Evolutionary conservation across 2,329 filamentous ascomycete genomes (phyloP).

Genomic region (Macrophomina tecta): DNA sequence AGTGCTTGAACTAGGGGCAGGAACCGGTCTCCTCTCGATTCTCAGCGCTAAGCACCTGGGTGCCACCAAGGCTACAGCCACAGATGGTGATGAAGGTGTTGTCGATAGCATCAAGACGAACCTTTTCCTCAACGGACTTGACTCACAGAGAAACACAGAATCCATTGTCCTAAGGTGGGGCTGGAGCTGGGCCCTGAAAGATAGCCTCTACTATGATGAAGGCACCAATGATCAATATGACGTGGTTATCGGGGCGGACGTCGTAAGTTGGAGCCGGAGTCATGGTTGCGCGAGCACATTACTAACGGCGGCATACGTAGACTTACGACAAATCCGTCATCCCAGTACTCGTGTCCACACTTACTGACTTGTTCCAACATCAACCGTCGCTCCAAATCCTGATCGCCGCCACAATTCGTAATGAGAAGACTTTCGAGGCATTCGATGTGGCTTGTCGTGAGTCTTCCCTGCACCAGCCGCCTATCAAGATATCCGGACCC

Average conservation of each 20-base stretch:
- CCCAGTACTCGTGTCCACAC: conserved; percentile 67
- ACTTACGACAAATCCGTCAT: conserved; percentile 74
- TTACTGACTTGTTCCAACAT: conserved; percentile 65
- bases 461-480: conserved; percentile 35
- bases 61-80: conserved; percentile 67
- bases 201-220: conserved; percentile 31
- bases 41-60: conserved; percentile 72
- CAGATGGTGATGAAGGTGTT: conserved; percentile 77
- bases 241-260: conserved; percentile 75
- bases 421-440: conserved; percentile 69
- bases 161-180: conserved; percentile 69
- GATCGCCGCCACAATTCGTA: conserved; percentile 74
- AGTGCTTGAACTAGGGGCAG: conserved; percentile 75
- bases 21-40: conserved; percentile 77
- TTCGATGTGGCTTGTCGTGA: conserved; percentile 67
- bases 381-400: conserved; percentile 65
- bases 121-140: conserved; percentile 70
- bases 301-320: conserved; percentile 39
- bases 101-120: conserved; percentile 71
- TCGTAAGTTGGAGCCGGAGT: conserved; percentile 53
- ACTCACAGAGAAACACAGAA: conserved; percentile 49
- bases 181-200: conserved; percentile 51
- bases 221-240: conserved; percentile 56
- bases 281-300: conserved; percentile 13
- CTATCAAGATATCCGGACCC: background rate